Percentiles rank a stretch among this genome's conserved stretches.
phyloP scores from a whole-genome alignment of 768 basidiomycete genomes.

The Tricholoma flavovirens region DNA sequence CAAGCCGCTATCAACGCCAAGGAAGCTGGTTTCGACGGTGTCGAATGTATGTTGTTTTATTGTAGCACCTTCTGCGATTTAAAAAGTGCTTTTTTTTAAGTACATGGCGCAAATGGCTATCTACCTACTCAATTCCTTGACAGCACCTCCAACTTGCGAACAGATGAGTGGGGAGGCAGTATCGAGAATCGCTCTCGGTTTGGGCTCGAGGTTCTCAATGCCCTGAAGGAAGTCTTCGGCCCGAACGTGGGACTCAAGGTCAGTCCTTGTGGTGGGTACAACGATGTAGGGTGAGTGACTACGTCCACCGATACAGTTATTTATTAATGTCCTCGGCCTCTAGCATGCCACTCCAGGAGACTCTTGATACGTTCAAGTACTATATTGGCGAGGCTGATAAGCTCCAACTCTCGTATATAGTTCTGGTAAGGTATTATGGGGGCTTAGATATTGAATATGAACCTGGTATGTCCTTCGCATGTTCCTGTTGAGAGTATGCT shows the following conservation, averaged over 20 bases:
- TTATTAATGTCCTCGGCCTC: background rate
- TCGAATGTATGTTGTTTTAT: conserved; percentile 33
- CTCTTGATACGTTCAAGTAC: conserved; percentile 35
- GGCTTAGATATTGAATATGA: conserved; percentile 23
- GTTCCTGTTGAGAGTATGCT: background rate
- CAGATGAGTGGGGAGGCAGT: conserved; percentile 56
- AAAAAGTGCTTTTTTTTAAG: conserved; percentile 10
- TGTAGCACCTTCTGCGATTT: background rate
- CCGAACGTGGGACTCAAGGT: conserved; percentile 40
- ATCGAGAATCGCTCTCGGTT: conserved; percentile 54
- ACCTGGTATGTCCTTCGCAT: conserved; percentile 17
- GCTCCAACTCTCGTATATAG: conserved; percentile 28
- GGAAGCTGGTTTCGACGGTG: conserved; percentile 51
- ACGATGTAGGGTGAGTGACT: conserved; percentile 36
- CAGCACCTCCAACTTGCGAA: conserved; percentile 40
- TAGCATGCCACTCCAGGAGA: conserved; percentile 41
- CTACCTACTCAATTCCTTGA: conserved; percentile 48
- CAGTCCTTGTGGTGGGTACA: conserved; percentile 38
- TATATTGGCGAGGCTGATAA: conserved; percentile 36
- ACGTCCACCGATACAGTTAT: background rate
- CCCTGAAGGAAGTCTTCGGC: conserved; percentile 34
- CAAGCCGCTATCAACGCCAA: conserved; percentile 43
- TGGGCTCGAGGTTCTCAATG: conserved; percentile 45
- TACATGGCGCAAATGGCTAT: conserved; percentile 42
- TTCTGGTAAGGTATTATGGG: conserved; percentile 23